Percentiles rank a stretch among this genome's conserved stretches.
Conservation (phyloP, 2,329 filamentous ascomycete species). For the Diaporthe vexans region DNA sequence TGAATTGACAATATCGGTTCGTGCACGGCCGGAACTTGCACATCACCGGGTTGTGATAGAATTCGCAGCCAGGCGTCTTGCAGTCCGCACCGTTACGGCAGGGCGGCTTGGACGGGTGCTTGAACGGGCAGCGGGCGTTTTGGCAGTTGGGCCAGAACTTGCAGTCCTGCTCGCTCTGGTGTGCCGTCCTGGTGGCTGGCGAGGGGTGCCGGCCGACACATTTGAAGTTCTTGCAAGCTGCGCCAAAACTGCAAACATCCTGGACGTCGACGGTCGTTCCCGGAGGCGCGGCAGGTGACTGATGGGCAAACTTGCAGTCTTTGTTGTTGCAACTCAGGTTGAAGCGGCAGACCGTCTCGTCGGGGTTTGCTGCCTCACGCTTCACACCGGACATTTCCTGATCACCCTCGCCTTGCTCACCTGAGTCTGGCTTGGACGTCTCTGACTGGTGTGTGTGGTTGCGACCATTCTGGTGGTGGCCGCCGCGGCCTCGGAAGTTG, state of each 20-base stretch:
- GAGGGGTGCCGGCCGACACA: slow-evolving; percentile 94
- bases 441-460: slow-evolving; percentile 50
- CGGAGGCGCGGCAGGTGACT: slow-evolving; percentile 89
- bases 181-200: slow-evolving; percentile 82
- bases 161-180: slow-evolving; percentile 88
- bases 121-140: slow-evolving; percentile 89
- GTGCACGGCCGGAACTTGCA: slow-evolving; percentile 95
- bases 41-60: slow-evolving; percentile 85
- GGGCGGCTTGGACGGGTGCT: slow-evolving; percentile 86
- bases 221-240: slow-evolving; percentile 95
- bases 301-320: slow-evolving; percentile 93
- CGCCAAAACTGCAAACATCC: slow-evolving; percentile 87
- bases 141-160: slow-evolving; percentile 93
- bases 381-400: slow-evolving; percentile 71
- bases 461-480: slow-evolving; percentile 58
- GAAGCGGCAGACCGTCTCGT: slow-evolving; percentile 86
- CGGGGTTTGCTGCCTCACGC: slow-evolving; percentile 69
- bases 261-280: slow-evolving; percentile 82
- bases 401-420: slow-evolving; percentile 65
- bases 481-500: slow-evolving; percentile 65
- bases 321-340: slow-evolving; percentile 90
- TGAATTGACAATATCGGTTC: slow-evolving; percentile 89
- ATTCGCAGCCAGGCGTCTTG: slow-evolving; percentile 85
- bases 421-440: slow-evolving; percentile 50
- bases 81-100: slow-evolving; percentile 95